A percentile compares a stretch with the other conserved stretches of the same genome.
Conservation (phyloP, 1,284 basidiomycete species). For the Schizophyllum amplum region DNA sequence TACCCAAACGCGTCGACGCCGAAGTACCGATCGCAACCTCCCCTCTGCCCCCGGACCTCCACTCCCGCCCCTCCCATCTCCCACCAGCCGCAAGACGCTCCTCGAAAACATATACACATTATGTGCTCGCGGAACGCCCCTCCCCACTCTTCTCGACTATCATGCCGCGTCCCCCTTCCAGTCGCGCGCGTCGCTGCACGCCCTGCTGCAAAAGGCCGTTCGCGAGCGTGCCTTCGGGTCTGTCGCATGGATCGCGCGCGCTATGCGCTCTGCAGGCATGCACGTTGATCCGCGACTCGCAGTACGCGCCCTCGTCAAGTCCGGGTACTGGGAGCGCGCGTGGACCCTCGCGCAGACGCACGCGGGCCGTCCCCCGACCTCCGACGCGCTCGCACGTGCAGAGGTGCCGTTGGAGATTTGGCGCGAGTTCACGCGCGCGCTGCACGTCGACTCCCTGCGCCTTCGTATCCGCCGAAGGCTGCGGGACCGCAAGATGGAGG, state of each 20-base stretch:
- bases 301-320: constrained; percentile 25
- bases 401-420: too few species aligned
- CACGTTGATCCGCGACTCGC: constrained; percentile 26
- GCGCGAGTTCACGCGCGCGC: too few species aligned
- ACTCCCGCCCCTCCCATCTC: too few species aligned
- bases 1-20: too few species aligned
- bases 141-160: constrained; percentile 40
- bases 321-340: constrained; percentile 40
- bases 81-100: constrained; percentile 23
- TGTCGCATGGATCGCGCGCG: constrained; percentile 29
- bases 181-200: constrained; percentile 45
- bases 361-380: too few species aligned
- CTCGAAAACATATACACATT: constrained; percentile 38
- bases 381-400: too few species aligned
- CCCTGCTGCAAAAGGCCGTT: constrained; percentile 40
- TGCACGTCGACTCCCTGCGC: too few species aligned
- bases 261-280: constrained; percentile 32
- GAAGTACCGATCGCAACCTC: too few species aligned
- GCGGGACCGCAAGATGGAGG: too few species aligned
- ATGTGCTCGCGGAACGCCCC: constrained; percentile 21
- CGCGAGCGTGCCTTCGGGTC: constrained; percentile 34
- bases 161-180: constrained; percentile 35
- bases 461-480: too few species aligned
- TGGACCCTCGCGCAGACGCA: constrained; percentile 22
- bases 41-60: too few species aligned